Evolutionary conservation across 78 protist species (phyloP).

Genomic region (Dictyostelium firmibasis): DNA sequence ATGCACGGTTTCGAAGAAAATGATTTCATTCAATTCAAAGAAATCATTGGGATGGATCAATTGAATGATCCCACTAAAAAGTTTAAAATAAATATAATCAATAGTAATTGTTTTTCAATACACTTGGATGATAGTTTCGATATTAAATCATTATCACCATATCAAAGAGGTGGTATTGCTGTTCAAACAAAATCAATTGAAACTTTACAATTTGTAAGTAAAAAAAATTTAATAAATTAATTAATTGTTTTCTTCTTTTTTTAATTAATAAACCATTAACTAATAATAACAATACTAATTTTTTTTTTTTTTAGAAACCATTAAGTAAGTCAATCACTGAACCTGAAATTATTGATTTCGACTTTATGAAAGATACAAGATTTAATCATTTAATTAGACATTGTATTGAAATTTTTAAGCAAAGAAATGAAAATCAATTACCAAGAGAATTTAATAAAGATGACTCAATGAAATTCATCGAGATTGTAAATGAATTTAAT

Average conservation of each 20-base stretch:
- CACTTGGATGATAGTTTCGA: conserved; percentile 31
- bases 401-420: conserved; percentile 60
- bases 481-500: not conserved
- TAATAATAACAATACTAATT: not conserved
- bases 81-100: conserved; percentile 33
- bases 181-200: conserved; percentile 88
- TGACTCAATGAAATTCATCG: conserved; percentile 49
- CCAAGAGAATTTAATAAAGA: conserved; percentile 78
- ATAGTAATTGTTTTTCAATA: conserved; percentile 77
- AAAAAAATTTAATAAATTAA: too few species aligned
- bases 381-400: conserved; percentile 86
- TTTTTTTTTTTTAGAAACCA: conserved; percentile 43
- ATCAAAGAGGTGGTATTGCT: conserved; percentile 91
- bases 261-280: not conserved
- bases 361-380: conserved; percentile 81
- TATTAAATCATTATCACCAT: conserved; percentile 6
- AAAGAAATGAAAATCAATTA: conserved; percentile 25
- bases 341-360: conserved; percentile 89
- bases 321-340: conserved; percentile 53
- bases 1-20: conserved; percentile 92
- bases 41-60: conserved; percentile 93
- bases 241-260: not conserved
- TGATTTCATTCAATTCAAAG: conserved; percentile 92
- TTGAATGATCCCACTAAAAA: conserved; percentile 80
- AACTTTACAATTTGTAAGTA: conserved; percentile 78